Evolutionary conservation across 495 filamentous ascomycete genomes (phyloP), one percentile per base, ranked within the genome.

Genomic region (Penicillium manginii): DNA sequence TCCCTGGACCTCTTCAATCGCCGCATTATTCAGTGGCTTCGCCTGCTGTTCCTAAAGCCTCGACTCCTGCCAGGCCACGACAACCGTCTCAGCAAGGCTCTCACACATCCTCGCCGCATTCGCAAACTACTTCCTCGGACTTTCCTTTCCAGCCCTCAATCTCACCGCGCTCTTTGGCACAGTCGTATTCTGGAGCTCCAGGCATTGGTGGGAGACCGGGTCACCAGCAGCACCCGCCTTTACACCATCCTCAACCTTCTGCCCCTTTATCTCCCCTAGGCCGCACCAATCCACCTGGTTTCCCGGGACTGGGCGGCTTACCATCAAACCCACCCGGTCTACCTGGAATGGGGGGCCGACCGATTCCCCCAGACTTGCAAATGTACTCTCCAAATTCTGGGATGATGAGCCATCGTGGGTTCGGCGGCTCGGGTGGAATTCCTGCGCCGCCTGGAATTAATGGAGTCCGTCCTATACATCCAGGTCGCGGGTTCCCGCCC

Each of bases 21-120:
- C 96, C 96, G 14, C 89, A 89, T 65, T 79, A 92, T 35, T 73
- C 87, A 29, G 81, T 90, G 59, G 88, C 91, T 19, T 93, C 90
- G 5, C 93, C 94, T 5, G 86, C 85, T 37, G 74, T 96, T 40
- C 88, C 93, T 1, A 97, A 97, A 70, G 85, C 86, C 42, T 84
- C 91, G 4, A 93, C 91, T 21, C 90, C 92, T 14, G 86, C 83
- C 56, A 88, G 89, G 46, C 78, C 84, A 33, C 86, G 92, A 17
- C 91, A 92, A 55, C 65, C 84, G 22, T 96, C 93, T 14, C 90
- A 93, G 54, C 91, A 96, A 70, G 91, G 85, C 31, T 89, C 90
- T 21, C 85, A 84, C 67, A 82, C 73, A 42, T 90, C 85, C 9
- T 90, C 89, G 50, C 89, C 85, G 45, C 72, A 76, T 14, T 79